phyloP scores from a whole-genome alignment of 306 rosid species.

The Prunus persica region Prunus_persica_NCBIv2 NC_034016.1:12314501-12315000 shows the following conservation, averaged over 20 bases:
- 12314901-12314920: constrained; percentile 42
- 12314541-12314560: constrained; percentile 45
- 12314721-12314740: constrained; percentile 40
- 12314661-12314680: constrained; percentile 37
- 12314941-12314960: constrained; percentile 50
- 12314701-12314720: constrained; percentile 46
- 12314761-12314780: constrained; percentile 42
- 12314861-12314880: constrained; percentile 74
- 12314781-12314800: constrained; percentile 44
- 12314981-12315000: constrained; percentile 48
- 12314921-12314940: constrained; percentile 55
- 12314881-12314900: constrained; percentile 44
- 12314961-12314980: constrained; percentile 44
- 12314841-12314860: constrained; percentile 71
- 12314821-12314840: constrained; percentile 50
- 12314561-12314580: constrained; percentile 42
- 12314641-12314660: constrained; percentile 31
- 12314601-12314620: constrained; percentile 40
- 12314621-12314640: constrained; percentile 31
- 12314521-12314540: constrained; percentile 58
- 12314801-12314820: constrained; percentile 61
- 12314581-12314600: constrained; percentile 47
- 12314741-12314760: constrained; percentile 41
- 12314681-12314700: constrained; percentile 33
- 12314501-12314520: constrained; percentile 39